Conservation (phyloP, 2,329 filamentous ascomycete genomes). For the Penicillium sp. region DNA sequence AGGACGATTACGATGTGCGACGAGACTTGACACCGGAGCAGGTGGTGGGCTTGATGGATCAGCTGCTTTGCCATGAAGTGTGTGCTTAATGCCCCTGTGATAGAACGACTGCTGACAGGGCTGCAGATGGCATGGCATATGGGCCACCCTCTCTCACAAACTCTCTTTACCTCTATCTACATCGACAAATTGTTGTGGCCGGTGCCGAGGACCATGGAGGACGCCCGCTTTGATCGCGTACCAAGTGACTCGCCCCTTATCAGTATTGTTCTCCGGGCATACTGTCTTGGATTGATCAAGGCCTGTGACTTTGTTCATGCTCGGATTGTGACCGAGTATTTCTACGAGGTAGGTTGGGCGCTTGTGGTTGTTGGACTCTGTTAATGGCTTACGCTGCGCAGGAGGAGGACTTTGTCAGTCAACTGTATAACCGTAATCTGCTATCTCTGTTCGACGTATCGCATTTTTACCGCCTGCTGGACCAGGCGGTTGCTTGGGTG, state of each 20-base stretch:
- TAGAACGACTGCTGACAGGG: not conserved
- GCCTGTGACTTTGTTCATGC: constrained; percentile 74
- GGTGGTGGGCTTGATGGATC: constrained; percentile 88
- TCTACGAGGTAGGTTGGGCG: constrained; percentile 66
- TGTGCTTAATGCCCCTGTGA: constrained; percentile 10
- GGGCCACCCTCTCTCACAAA: constrained; percentile 93
- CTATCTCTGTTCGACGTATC: constrained; percentile 59
- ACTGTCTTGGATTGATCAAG: constrained; percentile 80
- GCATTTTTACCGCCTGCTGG: constrained; percentile 54
- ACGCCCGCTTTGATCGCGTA: constrained; percentile 57
- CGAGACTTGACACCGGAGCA: constrained; percentile 67
- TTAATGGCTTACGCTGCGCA: constrained; percentile 37
- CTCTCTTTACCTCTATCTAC: constrained; percentile 87
- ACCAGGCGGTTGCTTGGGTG: constrained; percentile 53
- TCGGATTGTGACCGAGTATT: constrained; percentile 75
- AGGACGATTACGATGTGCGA: constrained; percentile 74
- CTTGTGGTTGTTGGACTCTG: not conserved
- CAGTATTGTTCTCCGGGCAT: constrained; percentile 68
- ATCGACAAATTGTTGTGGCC: constrained; percentile 77
- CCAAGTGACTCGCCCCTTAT: constrained; percentile 45
- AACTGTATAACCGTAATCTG: constrained; percentile 77
- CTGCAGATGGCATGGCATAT: constrained; percentile 88
- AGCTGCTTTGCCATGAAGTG: constrained; percentile 84
- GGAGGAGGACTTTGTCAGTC: constrained; percentile 96
- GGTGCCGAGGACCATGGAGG: constrained; percentile 57